Evolutionary conservation across 2,329 filamentous ascomycete species (phyloP), one percentile per base, ranked within the genome.

Genomic region (Hypoxylon sp.): DNA sequence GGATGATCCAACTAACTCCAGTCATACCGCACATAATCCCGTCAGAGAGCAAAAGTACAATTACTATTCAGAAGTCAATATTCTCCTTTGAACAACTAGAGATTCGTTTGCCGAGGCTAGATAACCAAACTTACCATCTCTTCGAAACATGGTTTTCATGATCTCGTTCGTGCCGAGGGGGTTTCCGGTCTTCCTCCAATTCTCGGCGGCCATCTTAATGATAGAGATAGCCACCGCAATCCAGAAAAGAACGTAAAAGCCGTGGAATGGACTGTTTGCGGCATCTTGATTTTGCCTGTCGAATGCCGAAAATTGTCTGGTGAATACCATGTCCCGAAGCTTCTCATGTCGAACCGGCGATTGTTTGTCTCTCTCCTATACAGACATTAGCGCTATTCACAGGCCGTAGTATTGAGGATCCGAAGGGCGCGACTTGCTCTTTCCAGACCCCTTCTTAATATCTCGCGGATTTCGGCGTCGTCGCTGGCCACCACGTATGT

Each of bases 241-340:
- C 91, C 92, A 94, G 76, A 93, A 93, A 0, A 95, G 80, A 0
- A 89, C 91, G 73, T 92, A 93, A 79, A 94, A 94, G 28, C 92
- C 92, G 74, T 91, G 87, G 71, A 93, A 94, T 0, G 89, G 89
- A 42, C 88, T 92, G 49, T 89, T 87, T 2, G 85, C 84, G 1
- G 87, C 85, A 0, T 80, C 80, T 4, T 84, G 82, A 72, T 93
- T 93, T 68, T 91, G 88, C 9, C 89, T 84, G 76, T 94, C 91
- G 75, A 94, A 93, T 0, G 89, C 84, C 4, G 90, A 91, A 72
- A 93, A 91, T 65, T 90, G 88, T 22, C 86, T 83, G 0, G 90
- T 93, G 74, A 93, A 94, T 53, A 92, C 85, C 45, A 92, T 79
- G 71, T 91, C 80, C 55, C 78, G 74, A 68, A 84, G 81, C 66